phyloP scores from a whole-genome alignment of 2,329 filamentous ascomycete species.

The Xylaria sp. region DNA sequence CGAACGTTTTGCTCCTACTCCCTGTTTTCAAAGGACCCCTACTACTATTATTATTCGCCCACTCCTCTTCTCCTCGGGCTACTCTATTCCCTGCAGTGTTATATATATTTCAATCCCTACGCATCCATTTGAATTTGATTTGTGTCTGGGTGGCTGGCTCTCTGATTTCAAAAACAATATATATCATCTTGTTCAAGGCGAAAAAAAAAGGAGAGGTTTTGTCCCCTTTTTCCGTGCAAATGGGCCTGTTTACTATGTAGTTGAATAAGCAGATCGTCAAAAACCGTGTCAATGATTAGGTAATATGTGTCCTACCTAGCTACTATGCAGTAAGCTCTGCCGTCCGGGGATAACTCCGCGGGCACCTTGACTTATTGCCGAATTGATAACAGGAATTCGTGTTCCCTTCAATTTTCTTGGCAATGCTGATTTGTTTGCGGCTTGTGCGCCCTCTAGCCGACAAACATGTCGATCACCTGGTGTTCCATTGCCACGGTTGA shows the following conservation, averaged over 20 bases:
- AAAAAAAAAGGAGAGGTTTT: not conserved
- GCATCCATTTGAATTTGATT: not conserved
- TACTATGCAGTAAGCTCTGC: constrained; percentile 4
- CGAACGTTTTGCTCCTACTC: constrained; percentile 4
- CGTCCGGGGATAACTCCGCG: not conserved
- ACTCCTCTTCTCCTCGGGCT: not conserved
- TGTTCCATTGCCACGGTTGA: constrained; percentile 46
- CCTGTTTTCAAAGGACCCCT: constrained; percentile 2
- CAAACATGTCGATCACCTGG: constrained; percentile 49
- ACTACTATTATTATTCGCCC: constrained; percentile 2
- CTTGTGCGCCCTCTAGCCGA: constrained; percentile 35
- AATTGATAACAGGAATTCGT: not conserved
- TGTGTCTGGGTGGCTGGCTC: constrained; percentile 8
- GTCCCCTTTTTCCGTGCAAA: constrained; percentile 13
- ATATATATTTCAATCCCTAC: constrained; percentile 18
- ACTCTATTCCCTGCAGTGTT: not conserved
- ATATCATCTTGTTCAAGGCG: constrained; percentile 5
- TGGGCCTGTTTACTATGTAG: constrained; percentile 22
- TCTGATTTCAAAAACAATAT: constrained; percentile 24
- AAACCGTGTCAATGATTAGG: constrained; percentile 10
- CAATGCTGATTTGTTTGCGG: not conserved
- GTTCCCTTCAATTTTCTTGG: not conserved
- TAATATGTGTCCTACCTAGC: constrained; percentile 24
- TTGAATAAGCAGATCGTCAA: constrained; percentile 29
- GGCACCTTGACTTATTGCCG: not conserved